Conservation (phyloP, 2,329 filamentous ascomycete species). For the Dactylellina parvicollis region DNA sequence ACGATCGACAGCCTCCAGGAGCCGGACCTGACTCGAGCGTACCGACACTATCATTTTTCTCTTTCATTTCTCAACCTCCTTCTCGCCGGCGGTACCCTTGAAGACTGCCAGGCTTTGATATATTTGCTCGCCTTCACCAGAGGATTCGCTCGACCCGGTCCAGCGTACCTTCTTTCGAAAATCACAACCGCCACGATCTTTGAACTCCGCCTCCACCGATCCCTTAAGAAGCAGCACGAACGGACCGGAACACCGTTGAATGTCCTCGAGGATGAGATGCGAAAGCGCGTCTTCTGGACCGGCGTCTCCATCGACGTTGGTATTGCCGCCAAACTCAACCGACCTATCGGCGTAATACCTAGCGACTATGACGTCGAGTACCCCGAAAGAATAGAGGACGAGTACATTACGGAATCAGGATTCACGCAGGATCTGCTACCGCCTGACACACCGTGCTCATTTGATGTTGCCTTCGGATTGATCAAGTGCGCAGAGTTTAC, state of each 20-base stretch:
- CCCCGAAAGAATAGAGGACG: slow-evolving; percentile 76
- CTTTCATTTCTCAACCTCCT: slow-evolving; percentile 75
- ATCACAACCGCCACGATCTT: slow-evolving; percentile 75
- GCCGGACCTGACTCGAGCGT: slow-evolving; percentile 71
- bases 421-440: slow-evolving; percentile 66
- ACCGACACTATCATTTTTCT: slow-evolving; percentile 81
- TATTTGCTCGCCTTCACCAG: slow-evolving; percentile 78
- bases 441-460: slow-evolving; percentile 70
- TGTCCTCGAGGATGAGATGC: slow-evolving; percentile 76
- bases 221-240: slow-evolving; percentile 69
- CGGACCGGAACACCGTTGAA: slow-evolving; percentile 63
- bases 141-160: slow-evolving; percentile 80
- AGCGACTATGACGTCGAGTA: slow-evolving; percentile 83
- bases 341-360: slow-evolving; percentile 77
- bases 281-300: slow-evolving; percentile 81
- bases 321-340: slow-evolving; percentile 78
- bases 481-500: slow-evolving; percentile 72
- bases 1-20: slow-evolving; percentile 62
- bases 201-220: slow-evolving; percentile 79
- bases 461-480: slow-evolving; percentile 64
- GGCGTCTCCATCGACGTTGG: slow-evolving; percentile 73
- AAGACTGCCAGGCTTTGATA: slow-evolving; percentile 76
- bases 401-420: slow-evolving; percentile 73
- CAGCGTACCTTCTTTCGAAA: slow-evolving; percentile 74
- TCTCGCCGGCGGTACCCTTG: slow-evolving; percentile 69